Base-by-base conservation (phyloP, 176 grass and related monocot species). In the Eragrostis nindensis region DNA sequence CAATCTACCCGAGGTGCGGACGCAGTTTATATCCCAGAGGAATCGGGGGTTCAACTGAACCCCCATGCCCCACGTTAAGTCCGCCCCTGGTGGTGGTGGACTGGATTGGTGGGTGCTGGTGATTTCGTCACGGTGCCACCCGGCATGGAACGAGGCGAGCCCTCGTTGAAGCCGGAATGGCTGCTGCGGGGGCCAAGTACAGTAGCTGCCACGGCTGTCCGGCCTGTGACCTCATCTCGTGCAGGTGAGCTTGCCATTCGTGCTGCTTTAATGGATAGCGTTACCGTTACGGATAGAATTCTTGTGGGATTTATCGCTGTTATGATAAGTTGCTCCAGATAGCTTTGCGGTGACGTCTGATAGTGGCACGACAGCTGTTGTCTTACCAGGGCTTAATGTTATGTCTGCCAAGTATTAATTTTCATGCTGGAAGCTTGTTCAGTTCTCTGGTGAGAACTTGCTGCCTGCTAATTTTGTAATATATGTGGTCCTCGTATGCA, bases 151-250 rank as follows among this genome's bases (percentile, higher is more conserved):
- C 68, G 77, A 63, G 74, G 82, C 76, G 91, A 93, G 82, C 91
- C 82, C 40, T 86, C 85, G 66, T 68, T 93, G 73, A 87, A 90
- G 75, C 91, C 91, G 0, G 87, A 93, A 79, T 93, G 91, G 91
- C 72, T 90, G 82, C 67, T 87, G 14, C 78, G 84, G 8, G 85
- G 67, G 50, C 25, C 75, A 0, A 36, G 56, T 11, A 24, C 82
- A 21, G 65, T 73, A 54, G n/a, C 85, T 18, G 73, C 55, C 36
- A 45, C 68, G 1, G 25, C 64, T 4, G 62, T 79, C 1, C 75
- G 75, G 39, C 52, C 78, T 17, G 85, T 25, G 19, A 87, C 87
- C 62, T 93, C 85, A 11, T 41, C 78, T 5, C 75, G 50, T n/a
- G 49, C 63, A 30, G 91, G 91, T 93, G 80, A 82, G 47, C 68